Percentiles rank a stretch among this genome's conserved stretches.
These are phyloP conservation scores for Colletotrichum liaoningense DNA, from an alignment of 2,329 filamentous ascomycete species.

Conservation along the genomic window DNA sequence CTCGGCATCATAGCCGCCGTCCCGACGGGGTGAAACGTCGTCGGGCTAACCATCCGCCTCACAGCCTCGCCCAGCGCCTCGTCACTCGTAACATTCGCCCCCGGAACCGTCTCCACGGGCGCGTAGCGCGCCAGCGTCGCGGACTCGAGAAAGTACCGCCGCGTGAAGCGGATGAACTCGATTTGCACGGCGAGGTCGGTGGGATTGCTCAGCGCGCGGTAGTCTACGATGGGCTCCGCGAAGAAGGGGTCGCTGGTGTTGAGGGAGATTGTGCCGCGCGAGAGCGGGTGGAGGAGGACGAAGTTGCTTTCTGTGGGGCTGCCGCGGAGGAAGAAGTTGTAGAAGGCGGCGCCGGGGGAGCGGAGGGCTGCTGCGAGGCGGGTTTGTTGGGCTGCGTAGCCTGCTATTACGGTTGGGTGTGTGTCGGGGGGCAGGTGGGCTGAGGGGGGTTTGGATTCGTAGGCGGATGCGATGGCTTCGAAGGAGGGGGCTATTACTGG, in stretches of 20 bases:
- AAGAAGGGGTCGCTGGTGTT: conserved; percentile 41
- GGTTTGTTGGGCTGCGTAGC: conserved; percentile 54
- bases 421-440: conserved; percentile 37
- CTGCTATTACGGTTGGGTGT: conserved; percentile 36
- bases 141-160: conserved; percentile 47
- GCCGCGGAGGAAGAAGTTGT: too few species aligned
- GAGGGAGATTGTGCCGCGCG: conserved; percentile 46
- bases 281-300: conserved; percentile 37
- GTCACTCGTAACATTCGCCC: conserved; percentile 30
- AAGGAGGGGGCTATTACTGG: conserved; percentile 36
- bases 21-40: conserved; percentile 31
- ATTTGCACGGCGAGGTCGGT: conserved; percentile 43
- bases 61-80: conserved; percentile 29
- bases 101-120: conserved; percentile 44
- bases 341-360: neutral
- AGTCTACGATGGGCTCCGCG: conserved; percentile 43
- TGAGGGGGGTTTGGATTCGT: conserved; percentile 37
- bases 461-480: conserved; percentile 35
- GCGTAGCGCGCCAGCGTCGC: conserved; percentile 41
- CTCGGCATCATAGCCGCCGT: conserved; percentile 35
- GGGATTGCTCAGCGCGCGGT: conserved; percentile 42
- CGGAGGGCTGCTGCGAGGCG: conserved; percentile 34
- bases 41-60: conserved; percentile 27
- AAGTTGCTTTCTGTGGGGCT: conserved; percentile 6
- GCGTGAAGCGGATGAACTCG: conserved; percentile 41